These are phyloP conservation scores for Podospora australis DNA, from an alignment of 495 filamentous ascomycete species.

Conservation along the genomic window DNA sequence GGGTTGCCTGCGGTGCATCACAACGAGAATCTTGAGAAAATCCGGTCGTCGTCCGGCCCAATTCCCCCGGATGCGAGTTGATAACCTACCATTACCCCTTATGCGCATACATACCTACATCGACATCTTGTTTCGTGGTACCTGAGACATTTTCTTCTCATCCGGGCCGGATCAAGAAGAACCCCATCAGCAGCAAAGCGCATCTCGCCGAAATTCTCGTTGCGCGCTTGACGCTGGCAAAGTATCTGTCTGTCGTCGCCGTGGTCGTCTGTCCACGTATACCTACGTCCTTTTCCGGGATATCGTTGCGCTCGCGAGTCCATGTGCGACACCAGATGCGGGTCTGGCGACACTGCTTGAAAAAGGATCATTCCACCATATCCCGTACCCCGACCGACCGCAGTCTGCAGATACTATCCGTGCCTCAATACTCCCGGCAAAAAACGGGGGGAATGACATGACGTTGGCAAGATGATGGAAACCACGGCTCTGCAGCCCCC, in stretches of 20 bases:
- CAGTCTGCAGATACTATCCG: constrained; percentile 11
- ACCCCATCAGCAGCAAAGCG: too few species aligned
- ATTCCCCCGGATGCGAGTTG: not conserved
- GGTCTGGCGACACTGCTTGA: constrained; percentile 10
- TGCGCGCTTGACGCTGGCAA: too few species aligned
- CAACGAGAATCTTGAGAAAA: constrained; percentile 12
- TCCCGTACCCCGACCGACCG: too few species aligned
- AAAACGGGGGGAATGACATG: constrained; percentile 9
- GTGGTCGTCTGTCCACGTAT: constrained; percentile 2
- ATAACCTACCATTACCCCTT: too few species aligned
- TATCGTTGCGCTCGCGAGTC: constrained; percentile 2
- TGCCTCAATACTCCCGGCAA: constrained; percentile 14
- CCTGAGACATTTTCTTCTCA: too few species aligned
- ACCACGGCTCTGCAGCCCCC: constrained; percentile 23
- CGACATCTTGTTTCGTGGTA: constrained; percentile 1
- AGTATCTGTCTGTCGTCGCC: too few species aligned
- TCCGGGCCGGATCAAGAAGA: too few species aligned
- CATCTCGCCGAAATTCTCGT: too few species aligned
- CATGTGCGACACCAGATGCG: constrained; percentile 26
- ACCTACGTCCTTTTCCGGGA: not conserved
- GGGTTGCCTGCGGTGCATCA: constrained; percentile 14
- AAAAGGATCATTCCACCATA: too few species aligned
- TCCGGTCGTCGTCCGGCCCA: constrained; percentile 3
- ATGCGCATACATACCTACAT: not conserved
- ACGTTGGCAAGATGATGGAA: constrained; percentile 23